Conservation (phyloP, 1,139 yeast species). For the Suhomyces wounanorum region DNA sequence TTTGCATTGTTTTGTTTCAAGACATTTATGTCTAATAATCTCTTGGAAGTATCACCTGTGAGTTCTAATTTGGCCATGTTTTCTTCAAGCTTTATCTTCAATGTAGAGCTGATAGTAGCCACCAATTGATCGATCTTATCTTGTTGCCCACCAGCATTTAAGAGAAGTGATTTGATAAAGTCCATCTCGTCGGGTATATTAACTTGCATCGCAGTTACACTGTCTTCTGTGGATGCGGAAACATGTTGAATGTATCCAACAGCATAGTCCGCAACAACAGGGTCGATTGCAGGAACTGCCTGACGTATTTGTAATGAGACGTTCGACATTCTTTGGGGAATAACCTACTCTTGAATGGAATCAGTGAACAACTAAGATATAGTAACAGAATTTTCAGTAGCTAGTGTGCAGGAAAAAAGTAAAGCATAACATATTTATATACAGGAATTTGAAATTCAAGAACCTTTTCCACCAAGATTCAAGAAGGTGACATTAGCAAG, state of each 20-base stretch:
- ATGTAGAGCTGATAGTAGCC: constrained; percentile 44
- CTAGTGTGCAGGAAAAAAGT: background rate
- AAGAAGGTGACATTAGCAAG: too few relatives aligned
- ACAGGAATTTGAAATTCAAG: background rate
- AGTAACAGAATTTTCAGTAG: background rate
- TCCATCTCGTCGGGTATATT: constrained; percentile 65
- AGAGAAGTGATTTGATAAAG: constrained; percentile 63
- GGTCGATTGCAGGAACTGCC: constrained; percentile 84
- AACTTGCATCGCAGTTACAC: constrained; percentile 74
- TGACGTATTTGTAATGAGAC: constrained; percentile 75
- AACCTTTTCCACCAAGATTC: too few relatives aligned
- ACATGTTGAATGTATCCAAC: constrained; percentile 86
- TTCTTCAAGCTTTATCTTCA: constrained; percentile 59
- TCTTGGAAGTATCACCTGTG: constrained; percentile 80
- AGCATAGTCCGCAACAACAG: constrained; percentile 89
- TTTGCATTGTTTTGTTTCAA: constrained; percentile 59
- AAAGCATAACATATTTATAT: too few relatives aligned
- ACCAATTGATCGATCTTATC: constrained; percentile 56
- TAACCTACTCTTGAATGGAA: background rate
- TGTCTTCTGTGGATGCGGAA: constrained; percentile 72
- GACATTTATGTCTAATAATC: constrained; percentile 70
- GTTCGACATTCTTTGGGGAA: constrained; percentile 43
- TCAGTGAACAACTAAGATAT: background rate
- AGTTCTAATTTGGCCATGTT: constrained; percentile 69
- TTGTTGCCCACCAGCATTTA: constrained; percentile 78